Percentiles rank a stretch among this genome's conserved stretches.
These are phyloP conservation scores for Fraxinus excelsior DNA, from an alignment of 257 asterid species.

Conservation along the genomic window DNA sequence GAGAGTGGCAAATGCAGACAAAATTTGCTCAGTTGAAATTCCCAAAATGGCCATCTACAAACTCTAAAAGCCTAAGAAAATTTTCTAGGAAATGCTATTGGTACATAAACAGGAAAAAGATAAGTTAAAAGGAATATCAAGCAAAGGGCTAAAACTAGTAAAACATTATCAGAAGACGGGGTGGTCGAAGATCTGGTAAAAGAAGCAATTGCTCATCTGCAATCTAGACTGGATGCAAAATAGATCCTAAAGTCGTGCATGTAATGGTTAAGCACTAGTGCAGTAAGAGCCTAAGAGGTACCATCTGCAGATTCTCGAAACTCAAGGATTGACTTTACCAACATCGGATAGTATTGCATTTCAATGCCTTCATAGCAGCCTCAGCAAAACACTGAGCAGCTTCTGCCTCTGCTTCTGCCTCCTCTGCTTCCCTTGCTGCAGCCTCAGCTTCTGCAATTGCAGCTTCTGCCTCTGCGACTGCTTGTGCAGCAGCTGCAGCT, in stretches of 20 bases:
- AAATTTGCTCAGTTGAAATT: not conserved
- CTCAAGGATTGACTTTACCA: constrained; percentile 47
- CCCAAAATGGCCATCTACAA: not conserved
- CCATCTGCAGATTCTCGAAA: constrained; percentile 1
- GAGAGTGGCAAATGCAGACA: not conserved
- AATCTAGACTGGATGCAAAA: not conserved
- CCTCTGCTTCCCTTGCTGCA: constrained; percentile 92
- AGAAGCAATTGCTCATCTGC: not conserved
- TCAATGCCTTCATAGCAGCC: constrained; percentile 63
- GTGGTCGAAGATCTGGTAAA: not conserved
- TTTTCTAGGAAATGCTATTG: not conserved
- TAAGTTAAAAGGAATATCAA: not conserved
- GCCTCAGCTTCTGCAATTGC: constrained; percentile 84
- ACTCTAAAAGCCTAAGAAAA: not conserved
- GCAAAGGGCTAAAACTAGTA: not conserved
- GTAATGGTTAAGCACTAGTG: not conserved
- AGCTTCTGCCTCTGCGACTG: constrained; percentile 91
- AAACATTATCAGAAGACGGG: not conserved
- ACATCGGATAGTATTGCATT: constrained; percentile 56
- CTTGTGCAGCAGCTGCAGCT: constrained; percentile 80
- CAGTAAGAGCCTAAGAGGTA: not conserved
- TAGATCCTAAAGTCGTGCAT: not conserved
- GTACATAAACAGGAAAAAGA: not conserved
- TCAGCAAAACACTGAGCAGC: constrained; percentile 86
- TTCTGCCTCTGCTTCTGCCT: constrained; percentile 91